These are phyloP conservation scores for Fagopyrum tataricum DNA, from an alignment of 148 eudicot genomes.

Conservation along the genomic window DNA sequence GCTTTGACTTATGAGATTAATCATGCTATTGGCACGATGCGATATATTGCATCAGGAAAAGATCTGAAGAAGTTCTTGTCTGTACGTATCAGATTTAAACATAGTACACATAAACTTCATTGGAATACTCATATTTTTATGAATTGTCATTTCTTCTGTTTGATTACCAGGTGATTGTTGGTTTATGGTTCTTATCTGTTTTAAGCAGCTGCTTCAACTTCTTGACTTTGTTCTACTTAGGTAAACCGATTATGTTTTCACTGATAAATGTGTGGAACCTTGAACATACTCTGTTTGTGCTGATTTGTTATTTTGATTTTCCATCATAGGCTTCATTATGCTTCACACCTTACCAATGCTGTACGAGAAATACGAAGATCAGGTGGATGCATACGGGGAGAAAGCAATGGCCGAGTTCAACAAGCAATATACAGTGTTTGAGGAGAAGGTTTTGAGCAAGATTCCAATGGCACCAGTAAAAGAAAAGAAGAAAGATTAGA, in stretches of 20 bases:
- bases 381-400: slow-evolving; percentile 73
- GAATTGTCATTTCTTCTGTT: not conserved
- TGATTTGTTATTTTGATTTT: not conserved
- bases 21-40: slow-evolving; percentile 29
- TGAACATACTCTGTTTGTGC: not conserved
- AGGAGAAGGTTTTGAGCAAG: slow-evolving; percentile 73
- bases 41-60: slow-evolving; percentile 53
- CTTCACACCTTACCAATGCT: slow-evolving; percentile 74
- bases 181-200: slow-evolving; percentile 14
- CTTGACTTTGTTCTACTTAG: slow-evolving; percentile 17
- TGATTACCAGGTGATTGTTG: slow-evolving; percentile 15
- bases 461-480: slow-evolving; percentile 56
- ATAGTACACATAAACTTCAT: not conserved
- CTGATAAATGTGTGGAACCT: too few relatives aligned
- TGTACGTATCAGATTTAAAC: slow-evolving; percentile 24
- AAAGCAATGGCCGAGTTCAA: slow-evolving; percentile 63
- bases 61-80: slow-evolving; percentile 50
- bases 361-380: slow-evolving; percentile 84
- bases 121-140: not conserved
- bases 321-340: slow-evolving; percentile 44
- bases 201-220: slow-evolving; percentile 18
- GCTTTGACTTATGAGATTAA: slow-evolving; percentile 46
- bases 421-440: slow-evolving; percentile 75
- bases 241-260: not conserved
- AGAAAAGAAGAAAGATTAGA: slow-evolving; percentile 39